A percentile compares a stretch with the other conserved stretches of the same genome.
Evolutionary conservation across 306 rosid species (phyloP).

Genomic region (Cercis canadensis): DNA sequence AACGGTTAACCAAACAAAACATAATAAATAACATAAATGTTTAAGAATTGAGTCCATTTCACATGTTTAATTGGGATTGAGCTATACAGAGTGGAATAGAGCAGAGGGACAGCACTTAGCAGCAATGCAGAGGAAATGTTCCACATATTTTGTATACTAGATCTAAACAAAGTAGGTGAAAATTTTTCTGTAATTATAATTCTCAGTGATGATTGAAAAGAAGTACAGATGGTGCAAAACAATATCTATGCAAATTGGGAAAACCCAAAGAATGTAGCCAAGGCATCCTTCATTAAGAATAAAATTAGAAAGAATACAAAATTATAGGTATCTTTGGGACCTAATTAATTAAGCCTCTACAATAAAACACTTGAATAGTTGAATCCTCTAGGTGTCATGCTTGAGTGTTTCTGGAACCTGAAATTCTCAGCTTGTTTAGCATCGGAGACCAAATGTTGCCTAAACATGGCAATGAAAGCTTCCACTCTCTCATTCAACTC

Average conservation of each 20-base stretch:
- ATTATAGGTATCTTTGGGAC: slow-evolving; percentile 4
- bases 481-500: slow-evolving; percentile 91
- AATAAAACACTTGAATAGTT: slow-evolving; percentile 48
- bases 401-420: slow-evolving; percentile 28
- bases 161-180: slow-evolving; percentile 2
- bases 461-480: slow-evolving; percentile 92
- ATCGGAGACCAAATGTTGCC: slow-evolving; percentile 83
- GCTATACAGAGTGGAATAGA: no score
- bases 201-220: neutral
- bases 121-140: neutral
- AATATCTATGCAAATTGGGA: slow-evolving; percentile 28
- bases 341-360: slow-evolving; percentile 33
- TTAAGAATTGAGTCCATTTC: no score
- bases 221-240: no score
- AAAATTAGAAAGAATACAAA: slow-evolving; percentile 30
- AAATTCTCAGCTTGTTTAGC: slow-evolving; percentile 55
- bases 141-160: neutral
- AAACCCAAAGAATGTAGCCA: slow-evolving; percentile 37
- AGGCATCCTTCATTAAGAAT: slow-evolving; percentile 25
- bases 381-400: slow-evolving; percentile 32
- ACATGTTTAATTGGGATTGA: no score
- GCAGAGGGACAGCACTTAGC: no score
- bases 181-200: slow-evolving; percentile 12
- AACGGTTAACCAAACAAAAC: no score
- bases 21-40: no score